Conservation (phyloP, 2,329 filamentous ascomycete species). For the Cordyceps tenuipes region DNA sequence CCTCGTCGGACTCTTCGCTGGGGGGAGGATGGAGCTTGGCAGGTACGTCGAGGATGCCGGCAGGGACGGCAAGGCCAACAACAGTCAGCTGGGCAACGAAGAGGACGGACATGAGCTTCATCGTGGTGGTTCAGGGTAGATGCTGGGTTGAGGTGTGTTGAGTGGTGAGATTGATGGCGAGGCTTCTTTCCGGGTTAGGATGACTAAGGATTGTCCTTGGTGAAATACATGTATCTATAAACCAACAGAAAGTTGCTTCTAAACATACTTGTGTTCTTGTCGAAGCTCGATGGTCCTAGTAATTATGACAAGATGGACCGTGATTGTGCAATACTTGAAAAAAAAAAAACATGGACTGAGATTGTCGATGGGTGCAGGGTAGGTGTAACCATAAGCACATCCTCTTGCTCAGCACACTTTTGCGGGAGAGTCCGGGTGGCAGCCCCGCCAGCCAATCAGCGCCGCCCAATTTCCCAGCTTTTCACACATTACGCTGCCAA, state of each 20-base stretch:
- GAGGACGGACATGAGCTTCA: background rate
- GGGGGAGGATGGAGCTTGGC: background rate
- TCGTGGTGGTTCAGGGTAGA: background rate
- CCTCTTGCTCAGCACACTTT: background rate
- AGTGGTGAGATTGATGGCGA: background rate
- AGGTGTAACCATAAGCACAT: too few relatives aligned
- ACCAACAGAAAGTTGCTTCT: too few relatives aligned
- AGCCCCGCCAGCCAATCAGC: conserved; percentile 34
- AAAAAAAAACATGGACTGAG: too few relatives aligned
- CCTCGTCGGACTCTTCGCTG: too few relatives aligned
- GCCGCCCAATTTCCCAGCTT: conserved; percentile 38
- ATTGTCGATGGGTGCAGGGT: too few relatives aligned
- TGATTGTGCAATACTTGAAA: too few relatives aligned
- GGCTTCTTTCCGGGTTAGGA: too few relatives aligned
- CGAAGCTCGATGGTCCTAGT: too few relatives aligned
- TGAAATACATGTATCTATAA: too few relatives aligned
- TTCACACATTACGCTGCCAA: conserved; percentile 5
- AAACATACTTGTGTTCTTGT: too few relatives aligned
- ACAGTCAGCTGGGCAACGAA: background rate
- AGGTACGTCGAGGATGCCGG: background rate
- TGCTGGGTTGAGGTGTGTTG: background rate
- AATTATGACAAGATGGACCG: too few relatives aligned
- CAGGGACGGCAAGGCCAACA: background rate
- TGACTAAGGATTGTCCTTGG: background rate
- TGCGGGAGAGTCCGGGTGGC: conserved; percentile 24